Evolutionary conservation across 2,329 filamentous ascomycete genomes (phyloP), one percentile per base, ranked within the genome.

Genomic region (Westerdykella aurantiaca): DNA sequence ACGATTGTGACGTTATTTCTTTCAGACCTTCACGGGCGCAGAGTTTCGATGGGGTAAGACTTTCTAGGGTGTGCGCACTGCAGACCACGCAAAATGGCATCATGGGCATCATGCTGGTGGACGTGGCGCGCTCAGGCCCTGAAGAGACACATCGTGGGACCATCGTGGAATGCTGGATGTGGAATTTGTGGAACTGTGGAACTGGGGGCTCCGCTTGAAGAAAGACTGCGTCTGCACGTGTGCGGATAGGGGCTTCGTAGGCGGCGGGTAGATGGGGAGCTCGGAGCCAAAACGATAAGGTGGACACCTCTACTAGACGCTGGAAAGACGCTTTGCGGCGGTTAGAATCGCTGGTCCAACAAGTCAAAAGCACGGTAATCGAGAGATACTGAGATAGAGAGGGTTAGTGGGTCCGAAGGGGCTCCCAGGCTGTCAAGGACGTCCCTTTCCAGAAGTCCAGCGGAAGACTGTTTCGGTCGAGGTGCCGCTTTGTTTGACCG

Each of bases 1-100:
- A 49, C 41, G 29, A 42, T 59, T 38, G 55, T 61, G 60, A 63
- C 60, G 57, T 59, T 56, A 21, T 47, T 7, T 21, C 43, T 35
- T 35, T 35, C 44, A 50, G 18, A 21, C 41, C 44, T 48, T 40
- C 39, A 40, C 31, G 33, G 6, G 18, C 6, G 18, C 6, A 34
- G 23, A 13, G 43, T 48, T 50, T 43, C 49, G 45, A 56, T 58
- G 52, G 18, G 51, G 57, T 61, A 60, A 61, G 49, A 34, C 46
- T 43, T 46, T 43, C 44, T 33, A 31, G n/a, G 23, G 37, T 34
- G 33, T 38, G 21, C 47, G 44, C 10, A 38, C 31, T 17, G 18
- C 18, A 21, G 18, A 21, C 18, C 18, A 21, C 18, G 18, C 18
- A 21, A 37, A 52, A 49, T 60, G 53, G 47, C 53, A 59, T 59